Evolutionary conservation across 768 basidiomycete species (phyloP), one percentile per base, ranked within the genome.

Genomic region (Mycena olivaceomarginata): DNA sequence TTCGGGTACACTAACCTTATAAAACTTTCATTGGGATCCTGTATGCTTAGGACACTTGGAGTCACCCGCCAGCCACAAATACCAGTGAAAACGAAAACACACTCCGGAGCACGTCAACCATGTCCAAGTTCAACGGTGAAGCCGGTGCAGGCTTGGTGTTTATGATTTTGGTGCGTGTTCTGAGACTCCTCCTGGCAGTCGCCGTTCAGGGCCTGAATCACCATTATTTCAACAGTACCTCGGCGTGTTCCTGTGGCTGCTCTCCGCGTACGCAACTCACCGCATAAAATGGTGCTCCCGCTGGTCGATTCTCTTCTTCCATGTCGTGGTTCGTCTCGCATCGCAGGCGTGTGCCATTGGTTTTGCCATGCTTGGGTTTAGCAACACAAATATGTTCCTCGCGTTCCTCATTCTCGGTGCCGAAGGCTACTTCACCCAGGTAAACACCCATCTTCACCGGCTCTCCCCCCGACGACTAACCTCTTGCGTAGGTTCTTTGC

Each of bases 271-370:
- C 20, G 15, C 60, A 18, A 73, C 72, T 43, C 72, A 67, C 12
- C 72, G 72, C 20, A 67, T 73, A 12, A 67, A 67, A 60, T 73
- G 53, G 65, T 25, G 64, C 56, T 73, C 72, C 7, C 25, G 65
- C 46, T 73, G 59, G 25, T 46, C 65, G 8, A 8, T 60, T 16
- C 65, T 73, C 4, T 73, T 73, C 45, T 73, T 73, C 66, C 72
- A 73, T 31, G 65, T 73, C 45, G 57, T 53, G 4, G 57, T 73
- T 13, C 65, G 72, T 0, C 43, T 73, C 4, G 72, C 65, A 2
- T 73, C 72, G 0, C 72, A 73, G n/a, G 65, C 20, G 2, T 73
- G 65, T 25, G 72, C 56, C 2, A 74, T 74, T 16, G 72, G 66
- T 20, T 67, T 74, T 39, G 72, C 53, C 18, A 67, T 74, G 0